Conservation (phyloP, 495 filamentous ascomycete species). For the Baudoinia panamericana region DNA sequence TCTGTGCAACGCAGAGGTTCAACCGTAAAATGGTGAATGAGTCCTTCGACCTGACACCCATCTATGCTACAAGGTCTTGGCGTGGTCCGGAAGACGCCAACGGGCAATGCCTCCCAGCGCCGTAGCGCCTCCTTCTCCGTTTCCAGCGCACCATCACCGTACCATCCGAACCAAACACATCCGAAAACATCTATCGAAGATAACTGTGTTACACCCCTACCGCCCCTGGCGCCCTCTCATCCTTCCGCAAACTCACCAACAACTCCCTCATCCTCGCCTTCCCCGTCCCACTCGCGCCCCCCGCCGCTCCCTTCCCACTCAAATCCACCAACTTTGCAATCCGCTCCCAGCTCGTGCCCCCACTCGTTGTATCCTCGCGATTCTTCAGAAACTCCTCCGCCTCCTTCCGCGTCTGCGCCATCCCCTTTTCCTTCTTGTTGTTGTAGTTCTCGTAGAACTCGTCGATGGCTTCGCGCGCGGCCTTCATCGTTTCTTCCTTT, state of each 20-base stretch:
- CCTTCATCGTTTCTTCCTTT: conserved; percentile 68
- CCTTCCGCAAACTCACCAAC: conserved; percentile 75
- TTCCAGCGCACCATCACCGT: too few relatives aligned
- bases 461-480: conserved; percentile 80
- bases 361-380: conserved; percentile 80
- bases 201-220: conserved; percentile 36
- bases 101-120: too few relatives aligned
- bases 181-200: too few relatives aligned
- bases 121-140: too few relatives aligned
- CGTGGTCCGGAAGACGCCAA: too few relatives aligned
- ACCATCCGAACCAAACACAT: background rate
- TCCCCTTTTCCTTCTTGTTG: conserved; percentile 82
- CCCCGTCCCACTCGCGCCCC: conserved; percentile 69
- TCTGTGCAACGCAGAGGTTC: too few relatives aligned
- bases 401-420: conserved; percentile 71
- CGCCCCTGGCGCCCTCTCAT: conserved; percentile 87
- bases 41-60: too few relatives aligned
- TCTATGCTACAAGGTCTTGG: too few relatives aligned
- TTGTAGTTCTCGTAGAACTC: conserved; percentile 99
- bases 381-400: conserved; percentile 86
- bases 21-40: too few relatives aligned
- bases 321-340: conserved; percentile 94
- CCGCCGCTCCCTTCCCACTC: conserved; percentile 82
- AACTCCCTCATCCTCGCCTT: conserved; percentile 94
- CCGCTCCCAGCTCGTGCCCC: conserved; percentile 95